Evolutionary conservation across 139 green algal genomes (phyloP).

Genomic region (Ulvella scutata): DNA sequence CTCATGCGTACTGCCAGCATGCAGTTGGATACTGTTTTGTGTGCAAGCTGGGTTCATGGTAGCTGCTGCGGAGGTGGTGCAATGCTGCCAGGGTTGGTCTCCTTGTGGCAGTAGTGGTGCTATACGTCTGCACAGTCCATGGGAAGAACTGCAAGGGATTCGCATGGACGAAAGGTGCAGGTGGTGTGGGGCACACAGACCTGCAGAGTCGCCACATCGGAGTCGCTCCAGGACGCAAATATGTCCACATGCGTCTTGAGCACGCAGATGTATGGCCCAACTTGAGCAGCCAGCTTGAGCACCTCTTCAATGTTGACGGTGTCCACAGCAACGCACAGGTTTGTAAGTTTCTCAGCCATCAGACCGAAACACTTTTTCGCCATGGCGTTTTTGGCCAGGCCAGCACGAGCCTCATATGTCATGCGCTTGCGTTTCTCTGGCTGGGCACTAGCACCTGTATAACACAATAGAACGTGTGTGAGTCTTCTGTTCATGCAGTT

Average conservation of each 20-base stretch:
- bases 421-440: slow-evolving; percentile 24
- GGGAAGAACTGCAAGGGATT: too few relatives aligned
- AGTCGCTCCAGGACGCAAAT: slow-evolving; percentile 48
- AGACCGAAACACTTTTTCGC: slow-evolving; percentile 62
- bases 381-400: slow-evolving; percentile 48
- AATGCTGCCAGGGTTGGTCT: too few relatives aligned
- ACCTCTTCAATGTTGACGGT: slow-evolving; percentile 78
- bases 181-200: background rate
- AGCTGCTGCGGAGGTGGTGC: too few relatives aligned
- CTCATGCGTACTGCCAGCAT: too few relatives aligned
- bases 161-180: too few relatives aligned
- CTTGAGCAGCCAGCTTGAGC: slow-evolving; percentile 76
- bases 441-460: background rate
- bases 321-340: slow-evolving; percentile 93
- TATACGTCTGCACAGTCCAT: too few relatives aligned
- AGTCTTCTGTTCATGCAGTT: too few relatives aligned
- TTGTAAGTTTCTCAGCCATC: slow-evolving; percentile 88
- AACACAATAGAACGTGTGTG: too few relatives aligned
- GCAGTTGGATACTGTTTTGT: too few relatives aligned
- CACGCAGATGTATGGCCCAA: slow-evolving; percentile 88
- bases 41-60: too few relatives aligned
- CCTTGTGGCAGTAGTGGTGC: too few relatives aligned
- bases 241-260: slow-evolving; percentile 99
- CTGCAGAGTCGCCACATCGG: slow-evolving; percentile 23
- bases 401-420: slow-evolving; percentile 61